Conservation (phyloP, 75 land plant genomes). For the Larix kaempferi region DNA sequence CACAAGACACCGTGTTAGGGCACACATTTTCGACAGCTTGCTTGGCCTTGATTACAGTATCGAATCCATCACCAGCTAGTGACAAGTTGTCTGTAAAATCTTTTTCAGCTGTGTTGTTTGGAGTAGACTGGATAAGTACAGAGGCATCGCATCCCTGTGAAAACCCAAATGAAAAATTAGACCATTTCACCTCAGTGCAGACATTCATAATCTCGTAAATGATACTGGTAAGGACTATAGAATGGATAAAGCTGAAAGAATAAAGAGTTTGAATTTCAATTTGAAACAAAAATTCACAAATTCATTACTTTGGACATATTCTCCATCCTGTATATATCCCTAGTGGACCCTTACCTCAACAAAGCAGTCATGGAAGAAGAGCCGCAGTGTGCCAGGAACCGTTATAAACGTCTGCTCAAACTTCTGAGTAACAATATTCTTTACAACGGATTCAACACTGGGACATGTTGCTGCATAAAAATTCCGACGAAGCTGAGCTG, state of each 20-base stretch:
- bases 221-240: background rate
- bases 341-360: constrained; percentile 28
- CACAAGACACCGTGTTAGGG: constrained; percentile 35
- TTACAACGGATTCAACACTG: constrained; percentile 40
- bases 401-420: constrained; percentile 37
- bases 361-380: constrained; percentile 50
- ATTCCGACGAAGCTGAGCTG: constrained; percentile 34
- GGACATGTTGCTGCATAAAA: constrained; percentile 51
- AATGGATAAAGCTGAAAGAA: background rate
- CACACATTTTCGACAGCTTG: constrained; percentile 55
- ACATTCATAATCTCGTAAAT: background rate
- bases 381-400: constrained; percentile 50
- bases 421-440: constrained; percentile 24
- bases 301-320: too few species aligned
- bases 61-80: constrained; percentile 87
- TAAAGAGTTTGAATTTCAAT: background rate
- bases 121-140: constrained; percentile 43
- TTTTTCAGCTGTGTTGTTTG: constrained; percentile 60
- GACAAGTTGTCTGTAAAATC: constrained; percentile 64
- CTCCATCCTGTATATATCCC: background rate
- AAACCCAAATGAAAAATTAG: background rate
- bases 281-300: too few species aligned
- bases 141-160: constrained; percentile 81
- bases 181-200: background rate
- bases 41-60: constrained; percentile 82